These are phyloP conservation scores for Pythium utonaiense DNA, from an alignment of 352 stramenopile genomes.

Conservation along the genomic window DNA sequence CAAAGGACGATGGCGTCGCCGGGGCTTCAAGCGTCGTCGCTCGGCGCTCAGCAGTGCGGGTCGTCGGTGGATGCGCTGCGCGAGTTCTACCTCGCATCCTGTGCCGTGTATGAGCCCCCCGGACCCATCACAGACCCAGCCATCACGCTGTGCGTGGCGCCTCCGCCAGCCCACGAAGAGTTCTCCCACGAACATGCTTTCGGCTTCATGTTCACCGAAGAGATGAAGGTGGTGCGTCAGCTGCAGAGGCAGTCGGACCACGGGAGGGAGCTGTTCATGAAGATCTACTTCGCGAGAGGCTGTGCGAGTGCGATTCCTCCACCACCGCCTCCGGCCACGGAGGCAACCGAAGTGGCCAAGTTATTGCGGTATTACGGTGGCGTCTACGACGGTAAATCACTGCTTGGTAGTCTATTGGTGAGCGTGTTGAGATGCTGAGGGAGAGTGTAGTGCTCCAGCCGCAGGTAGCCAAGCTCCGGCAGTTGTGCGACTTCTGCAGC, in stretches of 20 bases:
- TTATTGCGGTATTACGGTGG: conserved; percentile 38
- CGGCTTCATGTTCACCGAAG: conserved; percentile 50
- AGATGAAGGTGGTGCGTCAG: conserved; percentile 58
- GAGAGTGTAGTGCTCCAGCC: conserved; percentile 45
- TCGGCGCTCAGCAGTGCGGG: neutral
- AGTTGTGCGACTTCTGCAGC: conserved; percentile 49
- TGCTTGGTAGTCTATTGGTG: too few species aligned
- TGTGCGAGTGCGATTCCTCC: conserved; percentile 51
- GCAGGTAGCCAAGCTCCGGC: conserved; percentile 53
- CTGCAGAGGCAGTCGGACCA: conserved; percentile 36
- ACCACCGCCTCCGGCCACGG: conserved; percentile 3
- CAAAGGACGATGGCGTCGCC: conserved; percentile 6
- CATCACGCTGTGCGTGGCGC: conserved; percentile 28
- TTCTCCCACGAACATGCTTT: conserved; percentile 47
- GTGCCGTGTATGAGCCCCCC: conserved; percentile 15
- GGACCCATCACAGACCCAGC: conserved; percentile 9
- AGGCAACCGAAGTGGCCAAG: conserved; percentile 27
- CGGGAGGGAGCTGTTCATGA: conserved; percentile 32
- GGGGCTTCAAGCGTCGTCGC: neutral
- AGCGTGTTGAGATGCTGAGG: neutral
- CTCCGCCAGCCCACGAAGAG: conserved; percentile 28
- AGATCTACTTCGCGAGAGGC: conserved; percentile 58
- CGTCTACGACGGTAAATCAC: conserved; percentile 38
- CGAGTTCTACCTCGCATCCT: conserved; percentile 27
- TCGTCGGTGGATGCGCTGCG: conserved; percentile 28